Conservation (phyloP, 495 filamentous ascomycete genomes). For the Penicillium antarcticum region DNA sequence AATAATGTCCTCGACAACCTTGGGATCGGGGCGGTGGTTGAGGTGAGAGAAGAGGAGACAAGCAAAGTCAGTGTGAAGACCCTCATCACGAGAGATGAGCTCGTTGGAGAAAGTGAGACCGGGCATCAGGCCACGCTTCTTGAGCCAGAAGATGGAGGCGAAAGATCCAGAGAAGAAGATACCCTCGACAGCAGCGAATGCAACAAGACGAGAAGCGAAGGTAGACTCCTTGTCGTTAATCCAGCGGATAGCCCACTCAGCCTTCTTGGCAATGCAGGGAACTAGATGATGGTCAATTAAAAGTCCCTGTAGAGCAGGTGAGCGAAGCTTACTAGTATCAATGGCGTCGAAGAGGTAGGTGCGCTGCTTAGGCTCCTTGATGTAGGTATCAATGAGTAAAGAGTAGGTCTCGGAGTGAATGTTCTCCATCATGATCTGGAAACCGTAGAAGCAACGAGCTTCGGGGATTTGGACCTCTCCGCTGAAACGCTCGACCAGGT, state of each 20-base stretch:
- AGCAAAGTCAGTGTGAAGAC: slow-evolving; percentile 98
- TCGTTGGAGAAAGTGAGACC: slow-evolving; percentile 99
- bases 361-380: slow-evolving; percentile 96
- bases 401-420: slow-evolving; percentile 99
- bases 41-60: slow-evolving; percentile 95
- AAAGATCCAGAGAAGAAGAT: slow-evolving; percentile 99
- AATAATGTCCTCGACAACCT: slow-evolving; percentile 83
- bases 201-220: slow-evolving; percentile 92
- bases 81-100: slow-evolving; percentile 98
- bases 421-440: slow-evolving; percentile 99
- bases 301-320: not conserved
- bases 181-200: slow-evolving; percentile 96
- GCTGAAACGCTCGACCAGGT: slow-evolving; percentile 96
- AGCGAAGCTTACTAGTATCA: slow-evolving; percentile 72
- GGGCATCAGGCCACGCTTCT: slow-evolving; percentile 99
- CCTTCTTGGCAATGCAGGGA: slow-evolving; percentile 95
- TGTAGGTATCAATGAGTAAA: slow-evolving; percentile 98
- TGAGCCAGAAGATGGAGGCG: slow-evolving; percentile 99
- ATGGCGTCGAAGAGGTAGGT: slow-evolving; percentile 97
- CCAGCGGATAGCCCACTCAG: slow-evolving; percentile 95
- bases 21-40: slow-evolving; percentile 79
- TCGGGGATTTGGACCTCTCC: slow-evolving; percentile 96
- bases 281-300: slow-evolving; percentile 49
- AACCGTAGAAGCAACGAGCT: slow-evolving; percentile 99
- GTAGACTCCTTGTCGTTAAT: slow-evolving; percentile 89